phyloP scores from a whole-genome alignment of 345 rosid genomes.

The Sisymbrium altissimum region DNA sequence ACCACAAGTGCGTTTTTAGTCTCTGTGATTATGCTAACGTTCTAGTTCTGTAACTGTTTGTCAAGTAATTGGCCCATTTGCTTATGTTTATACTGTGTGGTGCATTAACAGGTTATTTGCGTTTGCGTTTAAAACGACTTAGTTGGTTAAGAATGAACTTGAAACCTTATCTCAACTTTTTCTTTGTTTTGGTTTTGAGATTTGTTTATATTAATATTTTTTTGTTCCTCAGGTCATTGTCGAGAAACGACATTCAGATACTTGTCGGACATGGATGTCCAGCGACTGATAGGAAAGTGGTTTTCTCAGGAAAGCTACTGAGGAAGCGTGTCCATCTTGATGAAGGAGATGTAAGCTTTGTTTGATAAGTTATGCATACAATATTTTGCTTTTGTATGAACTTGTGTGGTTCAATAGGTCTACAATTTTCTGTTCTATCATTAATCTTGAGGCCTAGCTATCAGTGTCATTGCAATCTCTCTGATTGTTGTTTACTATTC shows the following conservation, averaged over 20 bases:
- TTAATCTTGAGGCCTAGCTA: not conserved
- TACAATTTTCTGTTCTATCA: not conserved
- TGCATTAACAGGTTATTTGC: not conserved
- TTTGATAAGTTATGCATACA: not conserved
- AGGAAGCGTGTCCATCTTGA: conserved; percentile 92
- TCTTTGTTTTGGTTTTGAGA: not conserved
- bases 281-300: conserved; percentile 76
- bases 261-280: conserved; percentile 97
- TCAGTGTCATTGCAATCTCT: not conserved
- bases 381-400: not conserved
- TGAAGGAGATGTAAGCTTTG: conserved; percentile 93
- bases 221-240: conserved; percentile 61
- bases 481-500: not conserved
- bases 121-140: not conserved
- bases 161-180: not conserved
- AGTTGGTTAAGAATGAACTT: not conserved
- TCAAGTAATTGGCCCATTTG: not conserved
- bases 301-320: conserved; percentile 75
- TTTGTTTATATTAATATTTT: conserved; percentile 28
- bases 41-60: not conserved
- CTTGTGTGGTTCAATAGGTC: not conserved
- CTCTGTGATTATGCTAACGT: not conserved
- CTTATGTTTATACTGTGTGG: not conserved
- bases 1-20: not conserved
- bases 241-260: conserved; percentile 75